These are phyloP conservation scores for Sugiyamaella smithiae DNA, from an alignment of 805 yeast genomes.

Conservation along the genomic window DNA sequence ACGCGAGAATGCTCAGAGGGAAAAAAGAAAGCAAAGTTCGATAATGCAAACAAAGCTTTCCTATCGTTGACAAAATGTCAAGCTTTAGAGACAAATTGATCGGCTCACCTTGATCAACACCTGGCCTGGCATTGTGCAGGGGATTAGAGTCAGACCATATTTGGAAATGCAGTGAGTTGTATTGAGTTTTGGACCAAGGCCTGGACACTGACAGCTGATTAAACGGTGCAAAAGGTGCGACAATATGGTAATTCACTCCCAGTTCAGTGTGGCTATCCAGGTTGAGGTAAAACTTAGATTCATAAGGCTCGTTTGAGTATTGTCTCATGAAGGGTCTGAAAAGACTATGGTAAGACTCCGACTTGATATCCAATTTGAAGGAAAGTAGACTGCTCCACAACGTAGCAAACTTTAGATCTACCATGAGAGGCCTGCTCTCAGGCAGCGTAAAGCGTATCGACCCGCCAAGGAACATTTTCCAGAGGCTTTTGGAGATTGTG, in stretches of 20 bases:
- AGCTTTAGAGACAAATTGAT: slow-evolving; percentile 35
- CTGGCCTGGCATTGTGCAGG: slow-evolving; percentile 11
- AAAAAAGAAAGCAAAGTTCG: slow-evolving; percentile 68
- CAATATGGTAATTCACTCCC: slow-evolving; percentile 52
- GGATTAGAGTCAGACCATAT: slow-evolving; percentile 30
- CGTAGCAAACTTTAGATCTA: slow-evolving; percentile 49
- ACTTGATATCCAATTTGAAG: slow-evolving; percentile 39
- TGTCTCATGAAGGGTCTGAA: slow-evolving; percentile 71
- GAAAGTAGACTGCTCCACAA: slow-evolving; percentile 63
- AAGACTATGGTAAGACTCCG: slow-evolving; percentile 10
- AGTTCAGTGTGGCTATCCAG: slow-evolving; percentile 41
- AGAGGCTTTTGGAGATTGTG: slow-evolving; percentile 21
- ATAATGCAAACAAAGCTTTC: slow-evolving; percentile 66
- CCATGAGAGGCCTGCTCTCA: slow-evolving; percentile 42
- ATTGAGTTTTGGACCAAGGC: neutral
- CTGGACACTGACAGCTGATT: neutral
- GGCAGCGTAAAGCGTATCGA: slow-evolving; percentile 38
- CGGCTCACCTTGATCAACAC: neutral
- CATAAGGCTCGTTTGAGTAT: slow-evolving; percentile 59
- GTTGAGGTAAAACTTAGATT: slow-evolving; percentile 76
- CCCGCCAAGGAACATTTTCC: slow-evolving; percentile 26
- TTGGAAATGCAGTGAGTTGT: slow-evolving; percentile 29
- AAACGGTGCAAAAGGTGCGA: slow-evolving; percentile 69
- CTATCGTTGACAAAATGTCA: slow-evolving; percentile 57
- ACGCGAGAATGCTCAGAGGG: slow-evolving; percentile 56